phyloP scores from a whole-genome alignment of 2,329 filamentous ascomycete genomes.

The Claviceps sp. region DNA sequence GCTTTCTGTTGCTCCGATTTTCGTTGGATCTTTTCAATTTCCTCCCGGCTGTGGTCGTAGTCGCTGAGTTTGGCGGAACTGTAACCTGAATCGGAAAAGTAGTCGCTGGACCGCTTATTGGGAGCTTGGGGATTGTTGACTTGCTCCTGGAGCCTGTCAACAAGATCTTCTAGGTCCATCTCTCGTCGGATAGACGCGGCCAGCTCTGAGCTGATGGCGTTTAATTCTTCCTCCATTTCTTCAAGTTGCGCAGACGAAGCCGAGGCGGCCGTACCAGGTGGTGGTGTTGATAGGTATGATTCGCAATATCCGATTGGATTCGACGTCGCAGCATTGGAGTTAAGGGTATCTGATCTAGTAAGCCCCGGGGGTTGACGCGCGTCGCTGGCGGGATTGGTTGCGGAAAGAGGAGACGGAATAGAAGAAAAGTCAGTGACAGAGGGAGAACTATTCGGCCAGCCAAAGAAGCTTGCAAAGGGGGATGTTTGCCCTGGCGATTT shows the following conservation, averaged over 20 bases:
- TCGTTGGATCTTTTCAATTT: conserved; percentile 71
- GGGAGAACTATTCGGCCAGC: conserved; percentile 35
- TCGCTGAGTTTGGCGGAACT: conserved; percentile 71
- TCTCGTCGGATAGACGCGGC: conserved; percentile 86
- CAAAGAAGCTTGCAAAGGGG: conserved; percentile 39
- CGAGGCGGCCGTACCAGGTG: conserved; percentile 23
- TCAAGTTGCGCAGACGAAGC: conserved; percentile 47
- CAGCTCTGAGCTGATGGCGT: conserved; percentile 84
- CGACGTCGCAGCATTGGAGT: conserved; percentile 27
- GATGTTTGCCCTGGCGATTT: conserved; percentile 36
- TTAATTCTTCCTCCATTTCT: conserved; percentile 88
- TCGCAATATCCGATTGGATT: conserved; percentile 36
- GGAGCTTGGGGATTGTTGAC: conserved; percentile 41
- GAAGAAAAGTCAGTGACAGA: conserved; percentile 39
- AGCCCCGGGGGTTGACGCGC: conserved; percentile 10
- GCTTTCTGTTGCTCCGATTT: conserved; percentile 85
- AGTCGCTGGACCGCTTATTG: conserved; percentile 79
- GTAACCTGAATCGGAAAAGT: conserved; percentile 92
- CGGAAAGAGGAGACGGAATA: conserved; percentile 38
- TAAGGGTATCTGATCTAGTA: conserved; percentile 8
- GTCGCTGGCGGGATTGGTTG: conserved; percentile 25
- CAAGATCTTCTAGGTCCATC: conserved; percentile 90
- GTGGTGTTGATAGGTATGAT: conserved; percentile 37
- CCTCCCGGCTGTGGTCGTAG: conserved; percentile 46
- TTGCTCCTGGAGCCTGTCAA: conserved; percentile 78